Evolutionary conservation across 176 grass and related monocot genomes (phyloP).

Genomic region (Panicum miliaceum): DNA sequence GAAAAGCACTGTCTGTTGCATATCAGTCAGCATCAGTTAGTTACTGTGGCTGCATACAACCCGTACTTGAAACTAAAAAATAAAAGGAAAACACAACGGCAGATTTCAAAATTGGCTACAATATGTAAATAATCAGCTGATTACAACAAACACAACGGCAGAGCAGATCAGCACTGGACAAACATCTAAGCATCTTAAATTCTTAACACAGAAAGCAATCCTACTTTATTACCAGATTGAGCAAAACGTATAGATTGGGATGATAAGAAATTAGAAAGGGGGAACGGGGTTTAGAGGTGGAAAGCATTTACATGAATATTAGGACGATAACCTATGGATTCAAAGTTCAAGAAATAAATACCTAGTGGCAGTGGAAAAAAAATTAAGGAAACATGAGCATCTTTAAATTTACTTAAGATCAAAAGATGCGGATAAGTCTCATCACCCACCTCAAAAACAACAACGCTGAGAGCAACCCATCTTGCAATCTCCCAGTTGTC

Average conservation of each 20-base stretch:
- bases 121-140: background rate
- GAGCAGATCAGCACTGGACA: constrained; percentile 25
- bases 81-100: background rate
- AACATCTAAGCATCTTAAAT: background rate
- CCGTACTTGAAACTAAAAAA: background rate
- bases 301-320: constrained; percentile 11
- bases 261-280: background rate
- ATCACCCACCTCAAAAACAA: constrained; percentile 76
- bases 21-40: constrained; percentile 14
- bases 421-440: background rate
- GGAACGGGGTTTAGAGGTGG: background rate
- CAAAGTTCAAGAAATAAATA: background rate
- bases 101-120: background rate
- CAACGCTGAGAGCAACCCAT: constrained; percentile 88
- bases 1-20: constrained; percentile 74
- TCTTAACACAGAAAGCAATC: background rate
- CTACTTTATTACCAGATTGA: background rate
- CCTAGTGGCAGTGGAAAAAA: constrained; percentile 6
- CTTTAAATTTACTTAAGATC: background rate
- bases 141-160: constrained; percentile 9
- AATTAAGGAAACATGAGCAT: background rate
- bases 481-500: constrained; percentile 89
- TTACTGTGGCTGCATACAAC: background rate
- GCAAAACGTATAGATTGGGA: background rate
- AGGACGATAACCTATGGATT: background rate